Base-by-base conservation (phyloP, 495 filamentous ascomycete genomes). In the Podospora fimiseda region DNA sequence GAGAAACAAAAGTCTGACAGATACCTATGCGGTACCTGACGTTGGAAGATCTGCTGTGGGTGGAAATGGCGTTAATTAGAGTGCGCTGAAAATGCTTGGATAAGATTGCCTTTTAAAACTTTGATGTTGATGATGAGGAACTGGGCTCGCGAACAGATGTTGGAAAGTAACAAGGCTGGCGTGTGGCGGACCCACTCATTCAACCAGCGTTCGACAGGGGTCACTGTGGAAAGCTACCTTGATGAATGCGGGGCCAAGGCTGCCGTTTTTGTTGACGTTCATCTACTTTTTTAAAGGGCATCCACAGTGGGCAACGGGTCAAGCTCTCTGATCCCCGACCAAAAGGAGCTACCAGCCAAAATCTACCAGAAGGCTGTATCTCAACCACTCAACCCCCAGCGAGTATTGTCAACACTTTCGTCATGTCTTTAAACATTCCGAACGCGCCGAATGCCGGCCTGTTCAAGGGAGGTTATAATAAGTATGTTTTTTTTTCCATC, bases 401-500 rank as follows among this genome's bases (percentile, higher is more conserved):
- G 13, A 56, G n/a, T n/a, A 20, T 14, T 43, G 42, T 38, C 16
- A 41, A 47, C 19, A 22, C 23, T 24, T 45, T 39, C 15, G 80
- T 60, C 62, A 98, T 98, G 93, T 97, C 93, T 64, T 82, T 98
- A 63, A 86, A 91, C 66, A 89, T 97, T 60, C 93, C 93, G 42
- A 85, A 78, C 65, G 94, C 93, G 59, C 93, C 94, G 46, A 93
- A 95, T 67, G 82, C 84, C 61, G 86, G 87, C 65, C 81, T 99
- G 19, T 99, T 99, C 81, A 97, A 97, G 74, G 77, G 83, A 67
- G 93, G 93, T 58, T 99, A 99, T 70, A 89, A 95, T 69, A 94
- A 84, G 93, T 97, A 81, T 65, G 80, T 66, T 38, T 52, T n/a
- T 20, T n/a, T 36, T 24, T 41, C 13, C 11, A 39, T 33, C 8